Evolutionary conservation across 768 basidiomycete genomes (phyloP), one percentile per base, ranked within the genome.

Genomic region (Candolleomyces efflorescens): DNA sequence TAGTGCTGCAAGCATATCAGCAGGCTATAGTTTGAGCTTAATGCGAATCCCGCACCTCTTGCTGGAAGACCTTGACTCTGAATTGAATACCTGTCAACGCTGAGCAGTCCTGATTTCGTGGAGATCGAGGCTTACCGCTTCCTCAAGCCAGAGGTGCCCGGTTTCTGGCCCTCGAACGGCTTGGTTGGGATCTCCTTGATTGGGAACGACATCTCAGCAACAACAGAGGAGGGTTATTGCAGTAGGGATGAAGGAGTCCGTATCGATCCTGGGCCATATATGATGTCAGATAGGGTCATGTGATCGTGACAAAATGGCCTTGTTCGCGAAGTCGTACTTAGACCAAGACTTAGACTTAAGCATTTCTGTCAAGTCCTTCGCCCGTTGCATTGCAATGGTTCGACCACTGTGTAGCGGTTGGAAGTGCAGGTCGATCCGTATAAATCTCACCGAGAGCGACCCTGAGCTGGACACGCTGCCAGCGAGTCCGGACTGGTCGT

Each of bases 21-120:
- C 18, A 23, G 38, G n/a, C 37, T n/a, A 50, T 49, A 13, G n/a
- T n/a, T n/a, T 20, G 4, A 37, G 12, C 45, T 51, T 32, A 26
- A 62, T 66, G 32, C 1, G 18, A 20, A 10, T 22, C 67, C 61
- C 80, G 62, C 64, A 92, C 94, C 84, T 92, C 82, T 72, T 98
- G 93, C 75, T 99, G 92, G 83, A 99, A 99, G 65, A 98, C 85
- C 77, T 96, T 98, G 72, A 98, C 97, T 68, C 93, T 95, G 69
- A 18, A 39, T 32, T 11, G 32, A 20, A 6, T 39, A 60, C 58
- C 53, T 53, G 66, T 60, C 55, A 64, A 62, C 62, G 60, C 54
- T 20, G 11, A 7, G 6, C 27, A 58, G 11, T 43, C 60, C 55
- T 39, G 50, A 44, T 36, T 57, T 52, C 13, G 52, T 47, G 62